Evolutionary conservation across 768 basidiomycete genomes (phyloP).

Genomic region (Serendipita indica): DNA sequence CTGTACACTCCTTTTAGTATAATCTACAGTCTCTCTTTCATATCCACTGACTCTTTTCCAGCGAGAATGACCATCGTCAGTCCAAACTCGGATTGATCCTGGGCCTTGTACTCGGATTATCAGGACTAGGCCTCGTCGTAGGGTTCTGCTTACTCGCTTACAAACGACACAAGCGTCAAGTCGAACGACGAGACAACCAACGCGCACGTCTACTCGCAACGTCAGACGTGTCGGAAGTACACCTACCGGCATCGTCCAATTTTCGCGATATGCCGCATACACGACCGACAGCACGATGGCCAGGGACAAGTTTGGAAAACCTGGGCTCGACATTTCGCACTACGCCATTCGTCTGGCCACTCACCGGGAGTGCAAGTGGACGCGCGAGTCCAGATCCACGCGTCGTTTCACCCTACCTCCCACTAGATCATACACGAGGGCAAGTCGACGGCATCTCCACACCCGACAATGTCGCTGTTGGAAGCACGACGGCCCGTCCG

Average conservation of each 20-base stretch:
- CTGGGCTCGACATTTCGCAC: not conserved
- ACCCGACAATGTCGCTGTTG: not conserved
- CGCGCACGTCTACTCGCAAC: not conserved
- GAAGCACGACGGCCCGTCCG: not conserved
- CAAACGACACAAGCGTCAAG: not conserved
- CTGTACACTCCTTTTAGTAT: not conserved
- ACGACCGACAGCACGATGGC: not conserved
- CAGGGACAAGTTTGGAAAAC: not conserved
- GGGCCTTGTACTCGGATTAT: not conserved
- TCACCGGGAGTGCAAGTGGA: not conserved
- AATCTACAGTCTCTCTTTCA: not conserved
- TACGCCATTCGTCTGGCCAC: slow-evolving; percentile 3
- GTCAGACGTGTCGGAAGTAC: not conserved
- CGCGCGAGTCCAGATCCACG: not conserved
- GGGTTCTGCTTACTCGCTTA: not conserved
- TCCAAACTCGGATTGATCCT: not conserved
- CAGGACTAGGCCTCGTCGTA: not conserved
- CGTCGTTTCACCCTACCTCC: no score
- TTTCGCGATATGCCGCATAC: not conserved
- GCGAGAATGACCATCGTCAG: not conserved
- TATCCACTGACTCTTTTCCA: not conserved
- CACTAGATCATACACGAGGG: not conserved
- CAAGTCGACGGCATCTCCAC: not conserved
- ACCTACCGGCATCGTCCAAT: not conserved
- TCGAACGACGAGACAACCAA: slow-evolving; percentile 3